A percentile compares a stretch with the other conserved stretches of the same genome.
These are phyloP conservation scores for Pythium pectinolyticum DNA, from an alignment of 352 stramenopile species.

Conservation along the genomic window DNA sequence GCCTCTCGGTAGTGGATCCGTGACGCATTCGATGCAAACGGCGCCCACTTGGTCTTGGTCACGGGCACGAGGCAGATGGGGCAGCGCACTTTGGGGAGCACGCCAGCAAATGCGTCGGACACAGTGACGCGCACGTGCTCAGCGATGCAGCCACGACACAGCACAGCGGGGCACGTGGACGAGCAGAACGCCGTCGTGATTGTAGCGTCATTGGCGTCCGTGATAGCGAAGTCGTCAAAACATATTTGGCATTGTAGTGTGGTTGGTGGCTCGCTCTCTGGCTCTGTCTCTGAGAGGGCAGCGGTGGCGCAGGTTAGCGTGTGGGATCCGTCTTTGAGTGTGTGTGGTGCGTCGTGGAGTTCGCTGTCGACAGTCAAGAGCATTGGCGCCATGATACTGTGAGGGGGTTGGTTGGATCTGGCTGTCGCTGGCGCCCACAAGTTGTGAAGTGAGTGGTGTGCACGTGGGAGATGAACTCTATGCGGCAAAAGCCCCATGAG, in stretches of 20 bases:
- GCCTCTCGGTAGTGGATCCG: constrained; percentile 8
- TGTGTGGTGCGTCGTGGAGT: constrained; percentile 4
- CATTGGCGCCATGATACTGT: constrained; percentile 6
- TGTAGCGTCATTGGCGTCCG: not conserved
- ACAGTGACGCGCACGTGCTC: constrained; percentile 17
- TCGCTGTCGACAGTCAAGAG: not conserved
- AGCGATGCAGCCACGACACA: constrained; percentile 16
- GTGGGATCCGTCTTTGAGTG: not conserved
- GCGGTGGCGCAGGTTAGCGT: not conserved
- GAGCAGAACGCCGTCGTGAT: constrained; percentile 13
- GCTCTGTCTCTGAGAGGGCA: not conserved
- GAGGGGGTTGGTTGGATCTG: too few species aligned
- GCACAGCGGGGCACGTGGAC: constrained; percentile 12
- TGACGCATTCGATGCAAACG: not conserved
- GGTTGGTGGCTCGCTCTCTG: not conserved
- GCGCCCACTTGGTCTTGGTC: constrained; percentile 22
- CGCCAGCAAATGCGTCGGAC: not conserved
- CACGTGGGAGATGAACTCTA: too few species aligned
- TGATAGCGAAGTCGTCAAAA: constrained; percentile 13
- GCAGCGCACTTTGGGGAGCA: constrained; percentile 23
- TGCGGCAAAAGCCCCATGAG: too few species aligned
- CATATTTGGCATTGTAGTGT: constrained; percentile 22
- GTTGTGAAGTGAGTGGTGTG: too few species aligned
- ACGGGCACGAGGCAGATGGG: constrained; percentile 25
- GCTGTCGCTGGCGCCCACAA: too few species aligned